Evolutionary conservation across 2,329 filamentous ascomycete species (phyloP).

Genomic region (Furcasterigmium furcatum): DNA sequence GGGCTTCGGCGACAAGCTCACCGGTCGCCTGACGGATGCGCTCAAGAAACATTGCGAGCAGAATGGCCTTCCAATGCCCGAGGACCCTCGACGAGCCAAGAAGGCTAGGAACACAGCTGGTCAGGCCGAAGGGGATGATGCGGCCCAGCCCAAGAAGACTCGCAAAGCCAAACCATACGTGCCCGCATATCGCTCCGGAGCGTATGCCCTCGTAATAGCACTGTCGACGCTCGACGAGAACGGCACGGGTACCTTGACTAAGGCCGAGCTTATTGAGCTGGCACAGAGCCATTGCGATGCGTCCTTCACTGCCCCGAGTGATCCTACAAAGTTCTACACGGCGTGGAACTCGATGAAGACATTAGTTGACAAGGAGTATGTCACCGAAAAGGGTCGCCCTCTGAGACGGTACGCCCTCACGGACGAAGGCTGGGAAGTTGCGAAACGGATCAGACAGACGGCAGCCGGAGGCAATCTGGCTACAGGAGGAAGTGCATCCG

Average conservation of each 20-base stretch:
- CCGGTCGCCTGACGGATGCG: constrained; percentile 62
- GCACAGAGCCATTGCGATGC: constrained; percentile 71
- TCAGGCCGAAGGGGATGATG: constrained; percentile 28
- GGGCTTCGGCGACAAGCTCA: constrained; percentile 71
- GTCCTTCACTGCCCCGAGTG: constrained; percentile 66
- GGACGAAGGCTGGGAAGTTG: constrained; percentile 76
- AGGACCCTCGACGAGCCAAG: constrained; percentile 38
- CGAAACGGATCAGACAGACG: constrained; percentile 58
- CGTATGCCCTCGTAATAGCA: constrained; percentile 69
- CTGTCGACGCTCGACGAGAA: constrained; percentile 58
- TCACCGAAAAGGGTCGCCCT: constrained; percentile 68
- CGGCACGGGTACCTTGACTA: constrained; percentile 57
- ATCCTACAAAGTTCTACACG: constrained; percentile 69
- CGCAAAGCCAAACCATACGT: constrained; percentile 66
- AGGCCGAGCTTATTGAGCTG: constrained; percentile 62
- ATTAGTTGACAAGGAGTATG: constrained; percentile 67
- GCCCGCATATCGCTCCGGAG: constrained; percentile 67
- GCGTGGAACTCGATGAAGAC: constrained; percentile 85
- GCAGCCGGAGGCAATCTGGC: constrained; percentile 15
- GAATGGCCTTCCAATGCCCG: constrained; percentile 67
- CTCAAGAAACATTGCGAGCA: constrained; percentile 59
- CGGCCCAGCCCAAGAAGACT: constrained; percentile 51
- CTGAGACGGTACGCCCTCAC: constrained; percentile 67
- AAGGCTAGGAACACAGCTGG: constrained; percentile 8
- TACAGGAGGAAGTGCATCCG: background rate